A percentile compares a stretch with the other conserved stretches of the same genome.
phyloP scores from a whole-genome alignment of 2,329 filamentous ascomycete genomes.

The Aureobasidium sp. region DNA sequence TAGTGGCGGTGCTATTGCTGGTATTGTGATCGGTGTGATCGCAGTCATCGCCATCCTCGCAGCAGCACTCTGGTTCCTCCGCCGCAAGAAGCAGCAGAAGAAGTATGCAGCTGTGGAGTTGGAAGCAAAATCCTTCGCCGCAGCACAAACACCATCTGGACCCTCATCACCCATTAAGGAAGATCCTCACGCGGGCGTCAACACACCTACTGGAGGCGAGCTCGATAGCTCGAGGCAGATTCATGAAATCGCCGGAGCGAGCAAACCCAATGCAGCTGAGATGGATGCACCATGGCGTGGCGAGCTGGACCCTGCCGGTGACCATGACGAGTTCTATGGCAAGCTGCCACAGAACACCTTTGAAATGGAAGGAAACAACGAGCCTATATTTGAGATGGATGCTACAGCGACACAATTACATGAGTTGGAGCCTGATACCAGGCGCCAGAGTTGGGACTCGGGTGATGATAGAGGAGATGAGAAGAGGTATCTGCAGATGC shows the following conservation, averaged over 20 bases:
- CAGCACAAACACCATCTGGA: conserved; percentile 10
- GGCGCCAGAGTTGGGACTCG: conserved; percentile 10
- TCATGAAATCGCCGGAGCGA: conserved; percentile 24
- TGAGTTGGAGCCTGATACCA: conserved; percentile 16
- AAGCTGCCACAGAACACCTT: conserved; percentile 10
- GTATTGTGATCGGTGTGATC: conserved; percentile 25
- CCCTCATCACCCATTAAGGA: conserved; percentile 9
- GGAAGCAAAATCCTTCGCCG: conserved; percentile 21
- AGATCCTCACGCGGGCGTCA: conserved; percentile 20
- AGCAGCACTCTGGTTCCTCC: conserved; percentile 19
- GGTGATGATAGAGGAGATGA: conserved; percentile 10
- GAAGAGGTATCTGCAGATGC: conserved; percentile 14
- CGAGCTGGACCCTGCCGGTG: conserved; percentile 22
- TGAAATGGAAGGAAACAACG: conserved; percentile 19
- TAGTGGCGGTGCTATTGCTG: conserved; percentile 25
- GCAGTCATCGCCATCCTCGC: conserved; percentile 21
- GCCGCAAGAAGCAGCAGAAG: conserved; percentile 19
- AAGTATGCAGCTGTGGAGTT: conserved; percentile 20
- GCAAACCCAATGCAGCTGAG: conserved; percentile 20
- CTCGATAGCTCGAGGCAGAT: conserved; percentile 23
- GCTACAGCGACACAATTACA: conserved; percentile 18
- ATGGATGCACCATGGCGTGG: conserved; percentile 24
- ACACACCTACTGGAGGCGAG: conserved; percentile 24
- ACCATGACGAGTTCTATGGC: conserved; percentile 15
- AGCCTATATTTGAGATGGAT: conserved; percentile 22